Conservation (phyloP, 2,329 filamentous ascomycete genomes). For the Plenodomus lindquistii region DNA sequence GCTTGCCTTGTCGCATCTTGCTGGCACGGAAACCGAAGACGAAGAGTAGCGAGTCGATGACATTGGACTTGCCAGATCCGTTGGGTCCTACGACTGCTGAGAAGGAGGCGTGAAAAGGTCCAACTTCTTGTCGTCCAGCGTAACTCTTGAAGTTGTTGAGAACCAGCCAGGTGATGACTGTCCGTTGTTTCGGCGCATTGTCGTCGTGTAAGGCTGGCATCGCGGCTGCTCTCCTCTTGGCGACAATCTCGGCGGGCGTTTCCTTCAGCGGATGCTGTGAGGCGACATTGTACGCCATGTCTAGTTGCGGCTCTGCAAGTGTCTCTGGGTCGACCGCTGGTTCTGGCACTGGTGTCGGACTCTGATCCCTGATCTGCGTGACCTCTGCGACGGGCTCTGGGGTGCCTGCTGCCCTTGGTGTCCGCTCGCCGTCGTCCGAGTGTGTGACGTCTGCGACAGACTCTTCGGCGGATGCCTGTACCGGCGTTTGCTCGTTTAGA, state of each 20-base stretch:
- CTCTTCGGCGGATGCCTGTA: background rate
- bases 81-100: conserved; percentile 98
- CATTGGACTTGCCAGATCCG: conserved; percentile 97
- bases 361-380: conserved; percentile 69
- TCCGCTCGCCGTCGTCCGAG: background rate
- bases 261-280: conserved; percentile 78
- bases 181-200: conserved; percentile 76
- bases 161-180: conserved; percentile 89
- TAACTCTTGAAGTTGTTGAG: conserved; percentile 99
- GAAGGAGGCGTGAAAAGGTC: conserved; percentile 95
- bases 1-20: conserved; percentile 99
- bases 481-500: conserved; percentile 60
- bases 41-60: conserved; percentile 96
- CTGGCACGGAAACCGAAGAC: conserved; percentile 99
- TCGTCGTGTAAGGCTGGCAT: conserved; percentile 70
- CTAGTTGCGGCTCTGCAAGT: conserved; percentile 44
- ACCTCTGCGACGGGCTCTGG: conserved; percentile 65
- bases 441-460: background rate
- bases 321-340: conserved; percentile 28
- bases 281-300: conserved; percentile 69
- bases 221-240: conserved; percentile 75
- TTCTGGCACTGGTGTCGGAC: conserved; percentile 41
- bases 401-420: conserved; percentile 38
- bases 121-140: conserved; percentile 90
- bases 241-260: conserved; percentile 89